phyloP scores from a whole-genome alignment of 805 yeast species.

The Suhomyces sp. region DNA sequence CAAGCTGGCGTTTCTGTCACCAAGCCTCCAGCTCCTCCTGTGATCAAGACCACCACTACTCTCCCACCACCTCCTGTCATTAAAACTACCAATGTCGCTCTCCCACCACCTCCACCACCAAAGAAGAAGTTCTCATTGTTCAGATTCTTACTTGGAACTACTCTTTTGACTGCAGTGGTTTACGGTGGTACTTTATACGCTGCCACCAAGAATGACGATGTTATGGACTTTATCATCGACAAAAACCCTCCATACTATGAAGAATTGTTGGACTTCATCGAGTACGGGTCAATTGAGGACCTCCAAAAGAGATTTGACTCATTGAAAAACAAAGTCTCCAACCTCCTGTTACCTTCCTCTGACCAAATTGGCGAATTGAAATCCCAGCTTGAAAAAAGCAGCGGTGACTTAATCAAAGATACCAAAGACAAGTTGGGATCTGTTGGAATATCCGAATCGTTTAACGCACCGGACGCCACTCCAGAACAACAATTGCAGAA shows the following conservation, averaged over 20 bases:
- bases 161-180: constrained; percentile 24
- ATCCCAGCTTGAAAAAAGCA: constrained; percentile 28
- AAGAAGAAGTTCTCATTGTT: constrained; percentile 29
- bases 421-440: constrained; percentile 31
- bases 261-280: constrained; percentile 37
- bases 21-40: constrained; percentile 4
- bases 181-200: constrained; percentile 40
- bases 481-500: constrained; percentile 44
- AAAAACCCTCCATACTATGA: constrained; percentile 43
- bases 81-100: not conserved
- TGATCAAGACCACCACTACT: not conserved
- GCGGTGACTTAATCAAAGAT: constrained; percentile 35
- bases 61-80: constrained; percentile 7
- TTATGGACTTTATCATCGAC: constrained; percentile 44
- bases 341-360: constrained; percentile 29
- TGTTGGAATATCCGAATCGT: not conserved
- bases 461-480: constrained; percentile 16
- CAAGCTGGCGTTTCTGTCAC: constrained; percentile 1
- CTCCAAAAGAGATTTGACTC: constrained; percentile 18
- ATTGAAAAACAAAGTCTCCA: constrained; percentile 15
- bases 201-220: constrained; percentile 43
- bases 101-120: constrained; percentile 9
- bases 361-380: constrained; percentile 33
- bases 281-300: constrained; percentile 34
- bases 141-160: constrained; percentile 29